A percentile compares a stretch with the other conserved stretches of the same genome.
phyloP scores from a whole-genome alignment of 805 yeast species.

The Saccharomycopsis fermentans region DNA sequence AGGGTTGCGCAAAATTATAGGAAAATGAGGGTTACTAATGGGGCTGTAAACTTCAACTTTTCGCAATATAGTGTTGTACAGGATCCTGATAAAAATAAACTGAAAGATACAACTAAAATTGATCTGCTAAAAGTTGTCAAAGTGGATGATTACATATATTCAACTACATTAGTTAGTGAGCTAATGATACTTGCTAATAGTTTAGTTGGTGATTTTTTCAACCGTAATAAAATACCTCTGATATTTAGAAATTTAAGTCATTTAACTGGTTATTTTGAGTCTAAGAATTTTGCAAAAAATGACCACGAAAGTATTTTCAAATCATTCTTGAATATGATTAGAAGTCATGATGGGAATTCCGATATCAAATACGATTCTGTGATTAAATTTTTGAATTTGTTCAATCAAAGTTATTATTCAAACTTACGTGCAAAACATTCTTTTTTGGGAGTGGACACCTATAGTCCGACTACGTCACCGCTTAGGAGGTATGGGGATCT shows the following conservation, averaged over 20 bases:
- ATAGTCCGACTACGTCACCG: slow-evolving; percentile 82
- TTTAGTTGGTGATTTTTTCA: slow-evolving; percentile 42
- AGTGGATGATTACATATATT: slow-evolving; percentile 4
- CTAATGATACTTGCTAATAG: slow-evolving; percentile 73
- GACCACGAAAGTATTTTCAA: background rate
- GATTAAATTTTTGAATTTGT: slow-evolving; percentile 36
- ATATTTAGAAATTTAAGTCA: slow-evolving; percentile 32
- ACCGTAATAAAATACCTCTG: slow-evolving; percentile 37
- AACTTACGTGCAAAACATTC: slow-evolving; percentile 40
- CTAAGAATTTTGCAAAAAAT: slow-evolving; percentile 9
- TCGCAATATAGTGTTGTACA: background rate
- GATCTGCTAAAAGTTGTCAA: background rate
- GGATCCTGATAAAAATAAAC: slow-evolving; percentile 19
- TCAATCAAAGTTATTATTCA: slow-evolving; percentile 45
- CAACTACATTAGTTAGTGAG: slow-evolving; percentile 55
- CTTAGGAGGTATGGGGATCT: slow-evolving; percentile 75
- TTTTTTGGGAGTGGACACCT: slow-evolving; percentile 51
- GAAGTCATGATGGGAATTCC: slow-evolving; percentile 18
- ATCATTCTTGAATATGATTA: background rate
- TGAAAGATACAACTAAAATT: slow-evolving; percentile 17
- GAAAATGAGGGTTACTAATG: slow-evolving; percentile 26
- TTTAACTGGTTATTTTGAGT: slow-evolving; percentile 22
- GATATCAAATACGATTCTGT: slow-evolving; percentile 23
- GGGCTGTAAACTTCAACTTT: slow-evolving; percentile 30
- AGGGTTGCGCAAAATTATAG: slow-evolving; percentile 25